Evolutionary conservation across 441 rosid species (phyloP), one percentile per base, ranked within the genome.

Genomic region (Erysimum cheiri): DNA sequence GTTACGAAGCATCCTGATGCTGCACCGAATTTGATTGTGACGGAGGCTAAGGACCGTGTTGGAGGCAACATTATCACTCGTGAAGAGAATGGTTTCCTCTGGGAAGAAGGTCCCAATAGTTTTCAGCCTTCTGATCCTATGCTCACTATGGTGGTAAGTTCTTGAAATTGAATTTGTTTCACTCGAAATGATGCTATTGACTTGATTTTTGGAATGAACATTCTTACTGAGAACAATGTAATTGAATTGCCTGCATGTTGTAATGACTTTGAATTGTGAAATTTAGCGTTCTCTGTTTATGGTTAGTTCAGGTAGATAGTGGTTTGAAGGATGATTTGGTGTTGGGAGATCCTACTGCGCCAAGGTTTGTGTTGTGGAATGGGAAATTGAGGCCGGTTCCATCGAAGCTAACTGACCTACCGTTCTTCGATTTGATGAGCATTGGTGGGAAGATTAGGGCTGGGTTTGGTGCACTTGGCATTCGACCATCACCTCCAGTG

Each of bases 101-200:
- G 99, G 99, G 99, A 94, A 80, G 98, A 91, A 77, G 97, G 96
- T 6, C 98, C 98, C 14, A 94, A 94, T 73, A 94, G 99, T 60
- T 94, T 88, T 77, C 97, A 94, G 78, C 99, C 98, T 24, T 90
- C 97, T 49, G 93, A 92, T 86, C 84, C 98, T n/a, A 87, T 94
- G 80, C 96, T 94, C 59, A 87, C 91, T 32, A 85, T 88, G 93
- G 98, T 74, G 91, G 98, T 90, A 81, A 3, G 85, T 57, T 54
- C 33, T 29, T 43, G 52, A 39, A 6, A 10, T 31, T 4, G 7
- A n/a, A 4, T 44, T 61, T 29, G 53, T 15, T 58, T 58, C 46
- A 60, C 22, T 19, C 22, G 22, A 19, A 19, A 0, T 24, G 8
- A 40, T 50, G n/a, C n/a, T 41, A 1, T 13, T 28, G 17, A 56